Evolutionary conservation across 2,329 filamentous ascomycete species (phyloP).

Genomic region (Pyricularia pennisetigena): DNA sequence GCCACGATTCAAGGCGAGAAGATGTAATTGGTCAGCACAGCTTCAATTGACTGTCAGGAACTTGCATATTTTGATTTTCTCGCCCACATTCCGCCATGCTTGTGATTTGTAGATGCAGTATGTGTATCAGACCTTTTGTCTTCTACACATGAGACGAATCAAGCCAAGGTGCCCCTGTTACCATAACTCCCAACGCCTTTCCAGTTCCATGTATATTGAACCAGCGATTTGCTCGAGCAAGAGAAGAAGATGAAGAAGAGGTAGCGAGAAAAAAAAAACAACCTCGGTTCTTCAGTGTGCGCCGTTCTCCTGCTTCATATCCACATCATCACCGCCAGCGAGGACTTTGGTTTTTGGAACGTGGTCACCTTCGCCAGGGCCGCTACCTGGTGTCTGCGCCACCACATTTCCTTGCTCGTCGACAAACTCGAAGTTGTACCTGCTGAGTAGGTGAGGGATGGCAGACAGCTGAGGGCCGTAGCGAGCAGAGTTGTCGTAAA

Average conservation of each 20-base stretch:
- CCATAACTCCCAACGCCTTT: constrained; percentile 1
- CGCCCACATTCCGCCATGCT: not conserved
- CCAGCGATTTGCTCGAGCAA: not conserved
- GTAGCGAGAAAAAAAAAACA: no score
- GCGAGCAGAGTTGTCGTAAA: constrained; percentile 92
- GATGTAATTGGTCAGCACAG: constrained; percentile 10
- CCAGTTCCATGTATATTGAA: not conserved
- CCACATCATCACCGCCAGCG: constrained; percentile 50
- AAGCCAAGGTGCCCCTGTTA: not conserved
- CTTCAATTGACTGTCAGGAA: not conserved
- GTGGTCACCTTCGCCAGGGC: constrained; percentile 37
- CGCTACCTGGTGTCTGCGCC: constrained; percentile 67
- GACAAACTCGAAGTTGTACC: constrained; percentile 96
- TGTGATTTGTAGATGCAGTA: not conserved
- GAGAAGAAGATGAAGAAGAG: no score
- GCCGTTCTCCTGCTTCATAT: constrained; percentile 42
- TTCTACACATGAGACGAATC: not conserved
- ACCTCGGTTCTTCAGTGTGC: constrained; percentile 13
- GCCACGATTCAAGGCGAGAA: constrained; percentile 92
- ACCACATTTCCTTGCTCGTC: constrained; percentile 87
- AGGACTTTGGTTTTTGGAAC: constrained; percentile 57
- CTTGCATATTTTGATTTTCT: not conserved
- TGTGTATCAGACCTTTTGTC: not conserved
- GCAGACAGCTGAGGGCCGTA: constrained; percentile 95
- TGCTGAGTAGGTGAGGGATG: constrained; percentile 86